Evolutionary conservation across 2,329 filamentous ascomycete genomes (phyloP), one percentile per base, ranked within the genome.

Genomic region (Exophiala aquamarina): DNA sequence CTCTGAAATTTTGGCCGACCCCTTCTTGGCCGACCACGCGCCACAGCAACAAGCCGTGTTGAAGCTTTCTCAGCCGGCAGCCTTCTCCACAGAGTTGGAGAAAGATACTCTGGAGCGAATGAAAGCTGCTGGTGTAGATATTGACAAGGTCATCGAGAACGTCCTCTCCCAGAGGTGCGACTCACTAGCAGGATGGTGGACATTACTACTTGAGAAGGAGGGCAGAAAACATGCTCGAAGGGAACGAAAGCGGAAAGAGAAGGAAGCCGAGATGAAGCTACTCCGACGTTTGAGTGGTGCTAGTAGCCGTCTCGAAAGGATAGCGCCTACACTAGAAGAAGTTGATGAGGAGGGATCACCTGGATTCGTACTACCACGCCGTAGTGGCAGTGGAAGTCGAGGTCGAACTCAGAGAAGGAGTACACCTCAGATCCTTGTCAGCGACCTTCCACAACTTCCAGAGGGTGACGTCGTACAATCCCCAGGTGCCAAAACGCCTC

Each of bases 171-270:
- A 95, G 65, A 81, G 89, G 56, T 97, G 93, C 63, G 92, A 98
- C 68, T 80, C 86, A 4, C 72, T 98, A 39, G 89, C 90, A 41
- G 93, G 93, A 4, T 98, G 93, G 93, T 98, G 93, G 93, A 87
- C 89, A 3, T 70, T 98, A 20, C 71, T 98, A 31, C 82, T 97
- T 8, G 93, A 97, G 63, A 98, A 97, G 66, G 93, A 98, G 63
- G 82, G 90, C 64, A 82, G 90, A 7, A 98, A 98, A 67, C 84
- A 91, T 55, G 78, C 73, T 52, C 78, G 90, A 51, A 77, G 85
- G 53, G 90, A 96, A 60, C 81, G 83, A 43, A 96, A 92, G 63
- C 81, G 92, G 7, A 89, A 80, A 62, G 91, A 97, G 64, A 84
- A 82, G 59, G 91, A 98, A 60, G 77, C 79, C 1, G 89, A 97